Percentiles rank a stretch among this genome's conserved stretches.
Evolutionary conservation across 73 alveolate species (phyloP).

Genomic region (Paramecium sexaurelia): DNA sequence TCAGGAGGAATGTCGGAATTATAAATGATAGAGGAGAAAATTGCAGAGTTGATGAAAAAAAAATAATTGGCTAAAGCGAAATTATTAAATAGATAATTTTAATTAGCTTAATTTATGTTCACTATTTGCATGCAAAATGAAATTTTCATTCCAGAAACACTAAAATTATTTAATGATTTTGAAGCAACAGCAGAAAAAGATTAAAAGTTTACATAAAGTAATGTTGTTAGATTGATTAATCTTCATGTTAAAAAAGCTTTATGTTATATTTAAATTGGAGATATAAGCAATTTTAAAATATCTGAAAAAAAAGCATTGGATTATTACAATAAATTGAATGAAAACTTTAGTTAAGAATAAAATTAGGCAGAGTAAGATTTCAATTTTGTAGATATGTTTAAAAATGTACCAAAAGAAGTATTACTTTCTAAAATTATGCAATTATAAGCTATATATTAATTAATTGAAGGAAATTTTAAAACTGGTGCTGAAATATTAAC

Average conservation of each 20-base stretch:
- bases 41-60: slow-evolving; percentile 10
- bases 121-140: slow-evolving; percentile 46
- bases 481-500: slow-evolving; percentile 45
- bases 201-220: slow-evolving; percentile 8
- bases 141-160: slow-evolving; percentile 52
- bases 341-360: not conserved
- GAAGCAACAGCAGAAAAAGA: slow-evolving; percentile 38
- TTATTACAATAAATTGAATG: not conserved
- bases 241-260: slow-evolving; percentile 46
- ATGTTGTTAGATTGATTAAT: slow-evolving; percentile 29
- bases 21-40: slow-evolving; percentile 36
- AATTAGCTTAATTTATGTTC: slow-evolving; percentile 48
- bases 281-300: slow-evolving; percentile 7
- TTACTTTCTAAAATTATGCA: slow-evolving; percentile 20
- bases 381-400: slow-evolving; percentile 53
- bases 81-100: slow-evolving; percentile 40
- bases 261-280: slow-evolving; percentile 51
- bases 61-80: slow-evolving; percentile 24
- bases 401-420: slow-evolving; percentile 52
- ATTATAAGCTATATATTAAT: slow-evolving; percentile 29
- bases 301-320: slow-evolving; percentile 34
- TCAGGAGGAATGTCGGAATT: not conserved
- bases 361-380: slow-evolving; percentile 11
- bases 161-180: slow-evolving; percentile 30
- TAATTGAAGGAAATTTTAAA: slow-evolving; percentile 27